Conservation (phyloP, 176 grass and related monocot genomes). For the Rhynchospora breviuscula region DNA sequence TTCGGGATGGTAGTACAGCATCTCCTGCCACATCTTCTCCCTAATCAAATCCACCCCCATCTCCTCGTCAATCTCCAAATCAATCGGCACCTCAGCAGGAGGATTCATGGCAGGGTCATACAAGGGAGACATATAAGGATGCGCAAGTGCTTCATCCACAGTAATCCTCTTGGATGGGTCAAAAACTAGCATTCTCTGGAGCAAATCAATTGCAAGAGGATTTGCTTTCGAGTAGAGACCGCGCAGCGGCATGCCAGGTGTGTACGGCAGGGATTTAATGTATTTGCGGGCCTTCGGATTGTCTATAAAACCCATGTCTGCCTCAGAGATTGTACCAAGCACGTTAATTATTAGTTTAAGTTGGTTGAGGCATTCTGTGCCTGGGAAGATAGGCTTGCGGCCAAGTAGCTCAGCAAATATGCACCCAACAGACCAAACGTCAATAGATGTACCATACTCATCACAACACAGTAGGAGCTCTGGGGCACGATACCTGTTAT, state of each 20-base stretch:
- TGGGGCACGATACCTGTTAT: slow-evolving; percentile 31
- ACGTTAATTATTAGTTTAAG: slow-evolving; percentile 28
- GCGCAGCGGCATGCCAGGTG: slow-evolving; percentile 10
- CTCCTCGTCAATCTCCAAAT: slow-evolving; percentile 35
- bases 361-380: slow-evolving; percentile 28
- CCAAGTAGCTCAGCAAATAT: slow-evolving; percentile 40
- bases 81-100: not conserved
- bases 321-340: slow-evolving; percentile 31
- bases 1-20: slow-evolving; percentile 32
- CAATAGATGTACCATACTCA: slow-evolving; percentile 29
- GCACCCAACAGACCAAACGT: slow-evolving; percentile 40
- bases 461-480: slow-evolving; percentile 35
- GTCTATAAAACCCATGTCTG: slow-evolving; percentile 32
- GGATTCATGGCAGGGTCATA: slow-evolving; percentile 23
- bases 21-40: slow-evolving; percentile 41
- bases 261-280: slow-evolving; percentile 28
- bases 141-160: slow-evolving; percentile 26
- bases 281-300: slow-evolving; percentile 22
- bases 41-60: slow-evolving; percentile 28
- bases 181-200: slow-evolving; percentile 35
- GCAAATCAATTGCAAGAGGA: slow-evolving; percentile 32
- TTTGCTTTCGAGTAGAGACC: slow-evolving; percentile 21
- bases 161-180: slow-evolving; percentile 34
- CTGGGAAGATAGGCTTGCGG: slow-evolving; percentile 35
- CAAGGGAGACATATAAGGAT: slow-evolving; percentile 27